These are phyloP conservation scores for Penicillium herquei DNA, from an alignment of 495 filamentous ascomycete species.

Conservation along the genomic window DNA sequence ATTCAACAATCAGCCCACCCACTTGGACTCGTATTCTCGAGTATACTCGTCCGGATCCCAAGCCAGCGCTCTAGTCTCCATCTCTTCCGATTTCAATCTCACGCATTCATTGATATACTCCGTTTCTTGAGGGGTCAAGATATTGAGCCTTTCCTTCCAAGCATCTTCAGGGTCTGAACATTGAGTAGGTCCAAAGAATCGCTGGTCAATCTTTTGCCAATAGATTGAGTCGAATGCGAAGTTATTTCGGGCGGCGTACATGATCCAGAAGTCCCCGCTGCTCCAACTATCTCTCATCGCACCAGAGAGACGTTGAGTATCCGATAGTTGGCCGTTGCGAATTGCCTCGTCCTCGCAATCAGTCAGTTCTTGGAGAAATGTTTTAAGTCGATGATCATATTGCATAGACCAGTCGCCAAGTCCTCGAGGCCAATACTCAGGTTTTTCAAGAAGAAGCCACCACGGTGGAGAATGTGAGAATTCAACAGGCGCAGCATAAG, in stretches of 20 bases:
- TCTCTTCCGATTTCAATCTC: conserved; percentile 17
- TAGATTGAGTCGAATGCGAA: conserved; percentile 8
- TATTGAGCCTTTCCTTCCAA: conserved; percentile 4
- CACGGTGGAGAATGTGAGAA: conserved; percentile 1
- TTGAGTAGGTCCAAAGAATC: conserved; percentile 15
- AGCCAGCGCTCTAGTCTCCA: conserved; percentile 12
- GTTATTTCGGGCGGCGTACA: conserved; percentile 14
- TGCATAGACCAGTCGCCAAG: conserved; percentile 18
- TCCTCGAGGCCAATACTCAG: conserved; percentile 6
- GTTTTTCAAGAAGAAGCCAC: conserved; percentile 8
- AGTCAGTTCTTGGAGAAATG: background rate
- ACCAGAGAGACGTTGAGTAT: conserved; percentile 11
- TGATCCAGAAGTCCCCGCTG: conserved; percentile 18
- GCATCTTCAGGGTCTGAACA: no score
- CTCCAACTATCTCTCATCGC: conserved; percentile 16
- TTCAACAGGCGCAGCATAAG: conserved; percentile 1
- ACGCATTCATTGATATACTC: conserved; percentile 13
- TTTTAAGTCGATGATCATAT: conserved; percentile 16
- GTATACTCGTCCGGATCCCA: conserved; percentile 29
- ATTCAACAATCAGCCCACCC: no score
- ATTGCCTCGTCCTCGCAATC: background rate
- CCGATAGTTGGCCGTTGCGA: background rate
- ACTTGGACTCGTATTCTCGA: conserved; percentile 4
- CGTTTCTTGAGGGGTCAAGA: conserved; percentile 12
- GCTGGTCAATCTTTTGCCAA: conserved; percentile 16